phyloP scores from a whole-genome alignment of 2,329 filamentous ascomycete genomes.

The Colletotrichum trifolii region DNA sequence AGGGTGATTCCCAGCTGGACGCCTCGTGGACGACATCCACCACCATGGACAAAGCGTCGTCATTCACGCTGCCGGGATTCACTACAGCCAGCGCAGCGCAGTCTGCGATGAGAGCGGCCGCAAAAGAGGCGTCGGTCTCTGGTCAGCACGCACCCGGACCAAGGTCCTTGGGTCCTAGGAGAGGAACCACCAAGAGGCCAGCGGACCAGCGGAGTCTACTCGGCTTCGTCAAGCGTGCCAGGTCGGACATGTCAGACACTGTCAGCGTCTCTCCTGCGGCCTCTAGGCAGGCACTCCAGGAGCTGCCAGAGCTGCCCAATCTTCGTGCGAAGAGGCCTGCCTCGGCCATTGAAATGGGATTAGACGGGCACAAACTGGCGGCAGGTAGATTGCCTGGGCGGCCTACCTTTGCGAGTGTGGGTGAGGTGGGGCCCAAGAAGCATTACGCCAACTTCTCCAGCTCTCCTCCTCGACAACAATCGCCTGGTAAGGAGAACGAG shows the following conservation, averaged over 20 bases:
- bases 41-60: conserved; percentile 69
- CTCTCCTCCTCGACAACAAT: conserved; percentile 55
- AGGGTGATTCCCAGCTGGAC: not conserved
- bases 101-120: conserved; percentile 49
- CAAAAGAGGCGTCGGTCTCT: conserved; percentile 38
- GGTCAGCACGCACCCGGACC: conserved; percentile 14
- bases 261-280: conserved; percentile 32
- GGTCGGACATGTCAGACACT: conserved; percentile 22
- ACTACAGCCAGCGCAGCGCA: conserved; percentile 70
- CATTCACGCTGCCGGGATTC: conserved; percentile 72
- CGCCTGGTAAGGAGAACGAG: conserved; percentile 39
- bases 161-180: conserved; percentile 35
- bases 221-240: conserved; percentile 49
- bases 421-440: conserved; percentile 47
- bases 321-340: conserved; percentile 33
- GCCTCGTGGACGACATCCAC: conserved; percentile 50
- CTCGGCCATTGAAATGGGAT: conserved; percentile 44
- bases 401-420: conserved; percentile 44
- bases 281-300: conserved; percentile 17
- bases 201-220: conserved; percentile 56
- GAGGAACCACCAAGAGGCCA: conserved; percentile 46
- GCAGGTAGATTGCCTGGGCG: conserved; percentile 48
- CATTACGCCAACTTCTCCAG: conserved; percentile 70
- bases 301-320: conserved; percentile 32
- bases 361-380: conserved; percentile 56